Conservation (phyloP, 495 filamentous ascomycete genomes). For the Ascodesmis nigricans region DNA sequence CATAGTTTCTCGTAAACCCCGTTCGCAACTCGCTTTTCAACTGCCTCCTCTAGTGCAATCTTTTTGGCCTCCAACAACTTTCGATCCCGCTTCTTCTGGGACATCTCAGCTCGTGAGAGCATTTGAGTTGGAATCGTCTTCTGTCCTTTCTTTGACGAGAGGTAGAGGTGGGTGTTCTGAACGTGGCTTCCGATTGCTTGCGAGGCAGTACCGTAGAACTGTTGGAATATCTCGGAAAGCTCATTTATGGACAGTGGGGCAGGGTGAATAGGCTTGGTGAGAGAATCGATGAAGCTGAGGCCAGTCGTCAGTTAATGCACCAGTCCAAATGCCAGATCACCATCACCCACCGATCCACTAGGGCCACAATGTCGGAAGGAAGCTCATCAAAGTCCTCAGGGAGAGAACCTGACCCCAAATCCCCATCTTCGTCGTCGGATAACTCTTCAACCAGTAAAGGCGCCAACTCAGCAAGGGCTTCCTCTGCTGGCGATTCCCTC, state of each 20-base stretch:
- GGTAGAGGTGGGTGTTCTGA: slow-evolving; percentile 25
- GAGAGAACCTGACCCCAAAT: slow-evolving; percentile 9
- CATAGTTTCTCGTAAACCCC: slow-evolving; percentile 70
- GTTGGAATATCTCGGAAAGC: slow-evolving; percentile 73
- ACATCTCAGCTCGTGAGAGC: slow-evolving; percentile 71
- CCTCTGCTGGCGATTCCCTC: slow-evolving; percentile 11
- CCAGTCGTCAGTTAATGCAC: slow-evolving; percentile 8
- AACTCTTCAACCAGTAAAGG: slow-evolving; percentile 28
- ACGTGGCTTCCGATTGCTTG: slow-evolving; percentile 77
- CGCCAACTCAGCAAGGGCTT: slow-evolving; percentile 15
- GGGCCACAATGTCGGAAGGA: slow-evolving; percentile 72
- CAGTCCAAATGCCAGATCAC: background rate
- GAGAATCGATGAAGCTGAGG: slow-evolving; percentile 67
- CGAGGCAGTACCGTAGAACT: slow-evolving; percentile 71
- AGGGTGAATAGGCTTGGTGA: slow-evolving; percentile 69
- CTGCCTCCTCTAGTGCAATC: slow-evolving; percentile 64
- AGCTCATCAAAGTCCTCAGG: slow-evolving; percentile 52
- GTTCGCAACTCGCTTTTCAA: slow-evolving; percentile 74
- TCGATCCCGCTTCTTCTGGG: slow-evolving; percentile 53
- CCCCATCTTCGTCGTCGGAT: slow-evolving; percentile 34
- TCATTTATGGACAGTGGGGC: slow-evolving; percentile 65
- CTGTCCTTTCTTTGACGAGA: slow-evolving; percentile 24
- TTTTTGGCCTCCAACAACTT: slow-evolving; percentile 55
- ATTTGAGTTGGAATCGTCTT: slow-evolving; percentile 41
- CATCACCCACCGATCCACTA: slow-evolving; percentile 52